Conservation (phyloP, 192 early-diverging fungal genomes). For the Coemansia sp. region DNA sequence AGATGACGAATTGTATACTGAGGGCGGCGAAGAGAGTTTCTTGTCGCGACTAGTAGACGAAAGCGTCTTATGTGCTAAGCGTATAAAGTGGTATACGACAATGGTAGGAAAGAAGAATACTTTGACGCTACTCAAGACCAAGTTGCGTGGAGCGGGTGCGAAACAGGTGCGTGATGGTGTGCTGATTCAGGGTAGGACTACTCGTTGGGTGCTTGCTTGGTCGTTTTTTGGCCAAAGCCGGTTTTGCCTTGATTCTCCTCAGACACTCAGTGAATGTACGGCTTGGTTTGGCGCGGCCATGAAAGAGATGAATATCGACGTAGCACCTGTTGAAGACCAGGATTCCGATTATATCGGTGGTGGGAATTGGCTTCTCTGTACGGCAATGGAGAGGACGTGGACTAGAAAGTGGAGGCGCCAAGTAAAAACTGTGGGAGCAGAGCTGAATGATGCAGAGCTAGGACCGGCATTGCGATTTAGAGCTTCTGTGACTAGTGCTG, state of each 20-base stretch:
- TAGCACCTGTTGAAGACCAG: background rate
- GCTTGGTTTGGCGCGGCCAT: slow-evolving; percentile 10
- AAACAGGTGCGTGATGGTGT: slow-evolving; percentile 23
- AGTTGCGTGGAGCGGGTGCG: slow-evolving; percentile 6
- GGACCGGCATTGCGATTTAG: slow-evolving; percentile 41
- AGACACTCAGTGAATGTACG: background rate
- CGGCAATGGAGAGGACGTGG: slow-evolving; percentile 30
- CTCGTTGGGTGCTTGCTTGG: slow-evolving; percentile 52
- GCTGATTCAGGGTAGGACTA: slow-evolving; percentile 35
- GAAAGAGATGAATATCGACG: slow-evolving; percentile 14
- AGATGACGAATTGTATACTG: slow-evolving; percentile 74
- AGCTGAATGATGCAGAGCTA: background rate
- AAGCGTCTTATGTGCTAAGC: slow-evolving; percentile 52
- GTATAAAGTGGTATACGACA: slow-evolving; percentile 80
- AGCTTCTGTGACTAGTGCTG: slow-evolving; percentile 1
- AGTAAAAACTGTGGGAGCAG: background rate
- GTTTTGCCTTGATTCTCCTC: slow-evolving; percentile 7
- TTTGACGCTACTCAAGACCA: slow-evolving; percentile 26
- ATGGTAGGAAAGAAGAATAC: slow-evolving; percentile 73
- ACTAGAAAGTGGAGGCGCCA: slow-evolving; percentile 35
- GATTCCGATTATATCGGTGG: background rate
- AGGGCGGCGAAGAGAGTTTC: slow-evolving; percentile 81
- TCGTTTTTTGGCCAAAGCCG: slow-evolving; percentile 30
- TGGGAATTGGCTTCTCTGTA: slow-evolving; percentile 5
- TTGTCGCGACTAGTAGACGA: slow-evolving; percentile 70